phyloP scores from a whole-genome alignment of 2,329 filamentous ascomycete species.

The Cercospora sesami region DNA sequence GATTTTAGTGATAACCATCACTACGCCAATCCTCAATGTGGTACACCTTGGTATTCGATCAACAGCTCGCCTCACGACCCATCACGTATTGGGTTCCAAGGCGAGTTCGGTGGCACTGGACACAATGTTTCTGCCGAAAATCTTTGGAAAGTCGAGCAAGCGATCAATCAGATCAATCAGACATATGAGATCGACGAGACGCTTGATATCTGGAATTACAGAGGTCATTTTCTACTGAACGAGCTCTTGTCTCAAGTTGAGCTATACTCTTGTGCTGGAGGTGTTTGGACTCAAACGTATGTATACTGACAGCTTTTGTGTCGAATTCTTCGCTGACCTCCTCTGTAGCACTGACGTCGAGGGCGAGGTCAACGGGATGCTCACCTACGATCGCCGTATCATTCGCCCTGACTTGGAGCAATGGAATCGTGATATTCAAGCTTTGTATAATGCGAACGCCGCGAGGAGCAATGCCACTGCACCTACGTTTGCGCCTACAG shows the following conservation, averaged over 20 bases:
- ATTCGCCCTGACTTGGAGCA: conserved; percentile 52
- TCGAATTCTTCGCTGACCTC: no score
- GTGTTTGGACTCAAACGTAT: conserved; percentile 68
- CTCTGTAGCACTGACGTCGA: conserved; percentile 66
- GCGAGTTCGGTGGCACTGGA: conserved; percentile 70
- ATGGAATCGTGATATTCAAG: conserved; percentile 62
- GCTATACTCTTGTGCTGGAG: conserved; percentile 63
- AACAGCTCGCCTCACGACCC: conserved; percentile 58
- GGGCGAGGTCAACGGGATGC: conserved; percentile 70
- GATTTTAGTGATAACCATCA: conserved; percentile 71
- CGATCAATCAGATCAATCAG: conserved; percentile 61
- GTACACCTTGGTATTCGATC: conserved; percentile 65
- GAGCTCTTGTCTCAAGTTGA: conserved; percentile 54
- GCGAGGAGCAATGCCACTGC: conserved; percentile 26
- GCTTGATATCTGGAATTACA: conserved; percentile 65
- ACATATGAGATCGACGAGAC: conserved; percentile 66
- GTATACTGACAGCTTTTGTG: no score
- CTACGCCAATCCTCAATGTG: conserved; percentile 70
- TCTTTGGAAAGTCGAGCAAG: conserved; percentile 63
- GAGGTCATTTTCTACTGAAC: conserved; percentile 54
- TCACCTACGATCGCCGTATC: conserved; percentile 63
- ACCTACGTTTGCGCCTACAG: conserved; percentile 11
- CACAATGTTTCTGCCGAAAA: conserved; percentile 63
- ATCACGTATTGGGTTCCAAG: conserved; percentile 65
- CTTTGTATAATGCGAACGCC: conserved; percentile 57